A percentile compares a stretch with the other conserved stretches of the same genome.
phyloP scores from a whole-genome alignment of 2,329 filamentous ascomycete species.

The Bimuria novae-zelandiae region DNA sequence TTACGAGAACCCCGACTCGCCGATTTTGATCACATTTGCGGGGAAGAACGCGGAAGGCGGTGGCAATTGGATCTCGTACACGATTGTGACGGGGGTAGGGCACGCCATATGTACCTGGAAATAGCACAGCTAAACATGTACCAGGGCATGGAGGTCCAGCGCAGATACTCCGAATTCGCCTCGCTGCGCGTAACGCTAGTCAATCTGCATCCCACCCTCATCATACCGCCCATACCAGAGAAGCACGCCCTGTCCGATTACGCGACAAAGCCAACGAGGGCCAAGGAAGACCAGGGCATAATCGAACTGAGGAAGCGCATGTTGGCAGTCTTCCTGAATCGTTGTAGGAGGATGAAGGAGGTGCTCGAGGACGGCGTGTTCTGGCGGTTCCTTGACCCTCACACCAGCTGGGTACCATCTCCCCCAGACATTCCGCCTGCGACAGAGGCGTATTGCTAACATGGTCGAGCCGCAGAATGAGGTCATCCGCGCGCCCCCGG shows the following conservation, averaged over 20 bases:
- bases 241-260: constrained; percentile 99
- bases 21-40: constrained; percentile 90
- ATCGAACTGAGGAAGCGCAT: constrained; percentile 97
- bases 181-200: constrained; percentile 88
- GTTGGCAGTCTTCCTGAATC: constrained; percentile 92
- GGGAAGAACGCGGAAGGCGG: constrained; percentile 94
- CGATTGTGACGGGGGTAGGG: constrained; percentile 87
- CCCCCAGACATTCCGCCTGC: background rate
- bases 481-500: constrained; percentile 89
- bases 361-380: constrained; percentile 92
- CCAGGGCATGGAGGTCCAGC: constrained; percentile 91
- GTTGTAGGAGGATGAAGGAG: constrained; percentile 90
- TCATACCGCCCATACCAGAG: constrained; percentile 96
- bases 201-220: constrained; percentile 88
- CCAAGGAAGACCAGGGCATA: constrained; percentile 95
- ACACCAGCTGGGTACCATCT: constrained; percentile 87
- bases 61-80: constrained; percentile 94
- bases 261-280: constrained; percentile 94
- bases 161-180: constrained; percentile 95
- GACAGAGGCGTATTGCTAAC: constrained; percentile 2
- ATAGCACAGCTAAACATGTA: constrained; percentile 18
- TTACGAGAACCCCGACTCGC: constrained; percentile 88
- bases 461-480: constrained; percentile 68
- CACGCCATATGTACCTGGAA: constrained; percentile 5
- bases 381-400: constrained; percentile 97